phyloP scores from a whole-genome alignment of 2,329 filamentous ascomycete genomes.

The Stromatinia cepivora region DNA sequence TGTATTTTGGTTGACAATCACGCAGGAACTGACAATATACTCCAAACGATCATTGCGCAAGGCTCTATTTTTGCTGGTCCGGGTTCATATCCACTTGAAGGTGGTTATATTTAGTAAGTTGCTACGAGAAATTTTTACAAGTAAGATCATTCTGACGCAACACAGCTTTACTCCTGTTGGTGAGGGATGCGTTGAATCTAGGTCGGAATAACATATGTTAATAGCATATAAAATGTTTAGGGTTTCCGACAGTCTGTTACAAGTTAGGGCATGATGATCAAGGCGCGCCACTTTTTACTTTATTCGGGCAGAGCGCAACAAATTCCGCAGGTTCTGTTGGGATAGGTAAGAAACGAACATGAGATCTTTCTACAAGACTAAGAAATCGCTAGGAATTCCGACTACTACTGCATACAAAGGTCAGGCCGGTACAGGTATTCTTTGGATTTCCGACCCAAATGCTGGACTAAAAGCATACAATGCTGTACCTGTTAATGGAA shows the following conservation, averaged over 20 bases:
- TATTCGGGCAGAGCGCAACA: background rate
- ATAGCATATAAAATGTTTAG: background rate
- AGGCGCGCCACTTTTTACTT: background rate
- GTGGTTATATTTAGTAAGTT: slow-evolving; percentile 35
- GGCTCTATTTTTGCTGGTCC: slow-evolving; percentile 45
- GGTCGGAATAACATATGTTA: background rate
- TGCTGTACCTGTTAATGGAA: slow-evolving; percentile 43
- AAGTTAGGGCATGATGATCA: slow-evolving; percentile 3
- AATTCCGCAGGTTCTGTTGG: slow-evolving; percentile 3
- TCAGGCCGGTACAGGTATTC: slow-evolving; percentile 41
- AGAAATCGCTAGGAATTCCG: slow-evolving; percentile 31
- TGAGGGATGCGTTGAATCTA: background rate
- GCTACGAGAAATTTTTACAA: background rate
- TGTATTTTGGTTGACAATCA: background rate
- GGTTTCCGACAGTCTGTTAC: slow-evolving; percentile 1
- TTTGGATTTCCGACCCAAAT: slow-evolving; percentile 44
- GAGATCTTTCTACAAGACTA: slow-evolving; percentile 27
- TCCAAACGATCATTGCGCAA: slow-evolving; percentile 46
- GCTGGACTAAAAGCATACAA: slow-evolving; percentile 43
- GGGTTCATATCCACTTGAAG: slow-evolving; percentile 46
- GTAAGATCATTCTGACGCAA: background rate
- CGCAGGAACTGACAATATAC: slow-evolving; percentile 25
- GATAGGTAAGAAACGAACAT: background rate
- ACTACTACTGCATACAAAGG: slow-evolving; percentile 41
- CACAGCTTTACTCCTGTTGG: background rate